Percentiles rank a stretch among this genome's conserved stretches.
Conservation (phyloP, 208 protist genomes). For the Trichomonas gallinae region DNA sequence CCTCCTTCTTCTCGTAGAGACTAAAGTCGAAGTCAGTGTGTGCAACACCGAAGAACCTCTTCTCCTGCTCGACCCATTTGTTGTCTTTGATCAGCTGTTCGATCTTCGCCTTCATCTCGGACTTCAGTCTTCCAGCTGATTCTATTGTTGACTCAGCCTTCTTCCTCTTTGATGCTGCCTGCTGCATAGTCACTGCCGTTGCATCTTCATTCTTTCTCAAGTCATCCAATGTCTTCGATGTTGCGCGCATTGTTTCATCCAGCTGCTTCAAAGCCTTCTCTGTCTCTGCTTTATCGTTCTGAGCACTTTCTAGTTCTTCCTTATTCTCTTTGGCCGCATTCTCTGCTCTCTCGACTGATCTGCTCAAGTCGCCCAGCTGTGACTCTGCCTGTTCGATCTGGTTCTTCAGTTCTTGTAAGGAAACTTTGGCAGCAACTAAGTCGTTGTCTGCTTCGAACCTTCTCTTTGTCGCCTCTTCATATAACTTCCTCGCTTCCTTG, state of each 20-base stretch:
- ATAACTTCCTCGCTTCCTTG: background rate
- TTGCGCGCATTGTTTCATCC: conserved; percentile 24
- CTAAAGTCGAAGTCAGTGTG: conserved; percentile 50
- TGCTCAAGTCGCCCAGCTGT: background rate
- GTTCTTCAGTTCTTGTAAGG: conserved; percentile 8
- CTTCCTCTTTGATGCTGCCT: conserved; percentile 36
- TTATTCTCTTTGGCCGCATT: conserved; percentile 22
- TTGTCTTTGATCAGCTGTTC: conserved; percentile 24
- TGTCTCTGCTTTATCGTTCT: conserved; percentile 26
- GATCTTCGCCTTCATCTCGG: background rate
- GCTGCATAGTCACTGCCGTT: conserved; percentile 32
- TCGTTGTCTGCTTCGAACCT: background rate
- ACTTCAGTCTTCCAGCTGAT: background rate
- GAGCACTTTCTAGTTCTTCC: conserved; percentile 6
- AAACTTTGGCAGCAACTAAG: background rate
- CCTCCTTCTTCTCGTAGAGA: conserved; percentile 28
- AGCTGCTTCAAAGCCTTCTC: conserved; percentile 32
- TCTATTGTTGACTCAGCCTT: conserved; percentile 24
- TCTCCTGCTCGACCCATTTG: conserved; percentile 20
- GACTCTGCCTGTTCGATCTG: conserved; percentile 37
- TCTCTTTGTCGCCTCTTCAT: background rate
- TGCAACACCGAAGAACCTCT: conserved; percentile 39
- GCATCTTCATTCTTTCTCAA: conserved; percentile 30
- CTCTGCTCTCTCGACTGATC: background rate
- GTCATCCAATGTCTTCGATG: conserved; percentile 28